Base-by-base conservation (phyloP, 1,284 basidiomycete species). In the Afroboletus lepidellus region DNA sequence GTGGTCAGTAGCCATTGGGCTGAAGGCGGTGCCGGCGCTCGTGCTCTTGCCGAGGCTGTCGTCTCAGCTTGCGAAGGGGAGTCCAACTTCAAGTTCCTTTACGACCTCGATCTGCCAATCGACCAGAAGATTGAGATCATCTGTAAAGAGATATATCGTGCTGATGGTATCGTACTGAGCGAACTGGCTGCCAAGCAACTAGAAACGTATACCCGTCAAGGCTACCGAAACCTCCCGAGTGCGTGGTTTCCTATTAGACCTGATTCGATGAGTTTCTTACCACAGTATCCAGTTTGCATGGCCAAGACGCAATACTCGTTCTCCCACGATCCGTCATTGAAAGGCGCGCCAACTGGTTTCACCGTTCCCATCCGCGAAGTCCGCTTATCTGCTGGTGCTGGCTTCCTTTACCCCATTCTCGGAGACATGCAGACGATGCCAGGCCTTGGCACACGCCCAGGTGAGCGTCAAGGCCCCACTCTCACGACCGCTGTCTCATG, bases 361-460 rank as follows among this genome's bases (percentile, higher is more conserved):
- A 96, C 87, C 7, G 78, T 99, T 54, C 95, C 96, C 9, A 95
- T 99, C 67, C 85, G 92, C 39, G 85, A 87, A 55, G 92, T 98
- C 48, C 81, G 92, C 53, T 77, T 97, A 23, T 91, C 92, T 13
- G 96, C 94, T 6, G 97, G 96, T 42, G 95, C 96, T 48, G 92
- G 92, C 30, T 97, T 99, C 83, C 75, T 99, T 58, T 98, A 97
- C 73, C 95, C 95, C 34, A 83, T 98, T 57, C 83, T 94, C 33
- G 92, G 92, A 46, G 91, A 94, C 71, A 95, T 96, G 92, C 90
- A 93, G 71, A 98, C 94, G 54, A 97, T 99, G 94, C 96, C 97
- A 38, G 96, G 96, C 59, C 80, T 98, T 38, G 92, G 88, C 27
- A 98, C 95, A 54, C 86, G 95, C 57, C 94, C 94, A 61, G 92